Evolutionary conservation across 2,329 filamentous ascomycete species (phyloP).

Genomic region (Alternaria triticimaculans): DNA sequence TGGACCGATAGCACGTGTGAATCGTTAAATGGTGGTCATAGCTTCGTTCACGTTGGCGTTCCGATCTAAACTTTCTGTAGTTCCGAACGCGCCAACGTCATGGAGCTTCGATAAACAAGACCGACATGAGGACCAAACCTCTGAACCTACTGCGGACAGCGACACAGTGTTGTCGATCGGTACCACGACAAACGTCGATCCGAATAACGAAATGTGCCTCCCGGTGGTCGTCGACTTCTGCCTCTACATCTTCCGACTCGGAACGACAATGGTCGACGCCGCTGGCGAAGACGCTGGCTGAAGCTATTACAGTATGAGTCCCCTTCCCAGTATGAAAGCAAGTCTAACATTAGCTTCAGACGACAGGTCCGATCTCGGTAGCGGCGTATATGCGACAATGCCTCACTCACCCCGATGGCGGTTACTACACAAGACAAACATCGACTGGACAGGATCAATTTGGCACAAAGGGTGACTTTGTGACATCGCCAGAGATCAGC

Average conservation of each 20-base stretch:
- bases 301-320: constrained; percentile 79
- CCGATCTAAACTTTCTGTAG: constrained; percentile 35
- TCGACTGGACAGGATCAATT: constrained; percentile 80
- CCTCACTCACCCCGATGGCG: constrained; percentile 85
- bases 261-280: constrained; percentile 85
- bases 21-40: constrained; percentile 35
- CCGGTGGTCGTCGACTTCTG: constrained; percentile 47
- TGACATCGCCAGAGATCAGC: constrained; percentile 96
- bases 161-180: constrained; percentile 23
- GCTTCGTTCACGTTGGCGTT: constrained; percentile 39
- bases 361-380: constrained; percentile 88
- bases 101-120: constrained; percentile 35
- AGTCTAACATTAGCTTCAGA: constrained; percentile 53
- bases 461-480: constrained; percentile 90
- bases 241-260: constrained; percentile 19
- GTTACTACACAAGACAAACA: constrained; percentile 85
- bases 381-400: constrained; percentile 99
- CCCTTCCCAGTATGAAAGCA: not conserved
- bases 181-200: constrained; percentile 7
- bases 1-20: constrained; percentile 1
- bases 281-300: constrained; percentile 82
- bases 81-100: constrained; percentile 37
- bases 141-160: constrained; percentile 34
- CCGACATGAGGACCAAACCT: constrained; percentile 41
- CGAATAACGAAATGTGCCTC: constrained; percentile 24